Base-by-base conservation (phyloP, 176 grass and related monocot species). In the Lolium perenne region DNA sequence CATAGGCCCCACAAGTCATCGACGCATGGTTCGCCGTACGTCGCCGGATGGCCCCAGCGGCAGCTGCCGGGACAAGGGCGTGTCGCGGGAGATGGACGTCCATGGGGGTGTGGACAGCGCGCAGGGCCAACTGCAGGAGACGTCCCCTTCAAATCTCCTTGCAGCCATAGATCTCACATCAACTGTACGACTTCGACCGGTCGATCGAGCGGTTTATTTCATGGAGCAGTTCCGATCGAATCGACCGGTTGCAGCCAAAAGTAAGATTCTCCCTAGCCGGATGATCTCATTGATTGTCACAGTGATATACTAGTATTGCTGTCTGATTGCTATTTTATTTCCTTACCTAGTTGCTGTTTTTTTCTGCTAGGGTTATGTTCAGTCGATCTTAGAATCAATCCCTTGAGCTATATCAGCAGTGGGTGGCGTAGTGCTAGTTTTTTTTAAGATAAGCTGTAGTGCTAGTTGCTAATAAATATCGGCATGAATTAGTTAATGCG, bases 71-170 rank as follows among this genome's bases (percentile, higher is more conserved):
- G 65, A 87, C 62, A 90, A 49, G 26, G 49, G 58, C 80, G 25
- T 80, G 84, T 25, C 47, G 57, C 71, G 32, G 48, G 8, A 67
- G 47, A 83, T 40, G 38, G 77, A 66, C 10, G 26, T 60, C 68
- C 76, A 47, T 77, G 71, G 57, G 48, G 20, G 20, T 55, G 25
- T 47, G 20, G 48, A 80, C 35, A 75, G 57, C 72, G 72, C 22
- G 49, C 76, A 66, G 72, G n/a, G 47, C 47, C 22, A 65, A 65
- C n/a, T 32, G 29, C n/a, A 59, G 84, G 80, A 83, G 65, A 51
- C 50, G 85, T 91, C 81, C 69, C 85, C 68, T 80, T 91, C 89
- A 54, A 83, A 80, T 80, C 80, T 80, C 80, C 74, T 48, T 12
- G 60, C 81, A 80, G 80, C 89, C 68, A 91, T 80, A 87, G 73